Evolutionary conservation across 2,329 filamentous ascomycete genomes (phyloP), one percentile per base, ranked within the genome.

Genomic region (Aspergillus hiratsukae): DNA sequence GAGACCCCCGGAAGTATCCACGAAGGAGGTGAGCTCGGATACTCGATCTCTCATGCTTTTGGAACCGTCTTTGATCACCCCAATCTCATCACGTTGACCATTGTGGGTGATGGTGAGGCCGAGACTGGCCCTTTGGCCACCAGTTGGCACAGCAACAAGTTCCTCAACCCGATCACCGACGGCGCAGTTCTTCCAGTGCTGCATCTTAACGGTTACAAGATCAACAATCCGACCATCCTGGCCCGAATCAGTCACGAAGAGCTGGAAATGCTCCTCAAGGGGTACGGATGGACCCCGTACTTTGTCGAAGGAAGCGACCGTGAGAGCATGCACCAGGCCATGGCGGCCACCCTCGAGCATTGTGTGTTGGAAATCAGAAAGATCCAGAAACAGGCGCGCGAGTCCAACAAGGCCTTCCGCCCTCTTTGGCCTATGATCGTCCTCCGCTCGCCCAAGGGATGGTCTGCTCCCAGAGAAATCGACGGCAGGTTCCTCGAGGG

Each of bases 191-290:
- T 92, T 1, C 89, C 89, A 0, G 85, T 92, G 5, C 80, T 92
- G 10, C 88, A 92, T 71, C 79, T 92, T 35, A 92, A 92, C 65
- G 89, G 89, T 49, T 92, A 91, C 81, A 92, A 92, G 79, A 91
- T 91, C 78, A 89, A 90, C 78, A 90, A 90, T 72, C 87, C 87
- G 8, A 91, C 86, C 4, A 69, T 92, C 0, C 81, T 91, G 17
- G 85, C 88, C 14, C 84, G 89, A 62, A 87, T 92, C 67, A 83
- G 83, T 46, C 87, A 91, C 69, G 83, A 88, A 59, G 89, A 92
- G 73, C 79, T 92, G 5, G 81, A 85, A 63, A 76, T 80, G 25
- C 78, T 92, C 19, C 88, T 92, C 72, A 61, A 83, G 45, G 89
- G 89, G 29, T 91, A 91, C 66, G 89, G 89, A 62, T 92, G 87